Base-by-base conservation (phyloP, 2,329 filamentous ascomycete genomes). In the Paraconiothyrium brasiliense region DNA sequence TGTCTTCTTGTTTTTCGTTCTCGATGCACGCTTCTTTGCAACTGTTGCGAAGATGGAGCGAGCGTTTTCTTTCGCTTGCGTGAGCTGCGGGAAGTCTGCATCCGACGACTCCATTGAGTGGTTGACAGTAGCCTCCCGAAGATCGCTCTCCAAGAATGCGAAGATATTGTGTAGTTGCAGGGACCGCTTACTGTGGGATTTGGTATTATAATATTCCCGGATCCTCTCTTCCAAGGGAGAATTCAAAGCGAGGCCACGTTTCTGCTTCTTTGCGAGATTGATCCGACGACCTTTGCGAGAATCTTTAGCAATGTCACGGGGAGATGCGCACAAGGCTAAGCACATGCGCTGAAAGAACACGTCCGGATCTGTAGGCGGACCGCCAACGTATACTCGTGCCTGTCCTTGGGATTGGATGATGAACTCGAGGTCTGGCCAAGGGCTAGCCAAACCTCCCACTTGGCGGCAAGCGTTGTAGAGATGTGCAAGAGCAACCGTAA, bases 391-490 rank as follows among this genome's bases (percentile, higher is more conserved):
- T 34, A 71, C 64, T 3, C 63, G 64, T 27, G 62, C 49, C 8
- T 37, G 16, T 14, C 62, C 64, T 46, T 70, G 67, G 39, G 56
- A 60, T 16, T 66, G n/a, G 6, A 71, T 66, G 51, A 71, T 57
- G 55, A 63, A 67, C 3, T 71, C 67, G 14, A 71, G 63, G 43
- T 71, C 67, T 9, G 64, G 54, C 68, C 67, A 71, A 10, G 24
- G 14, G 24, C 62, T 11, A 6, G 47, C 9, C 46, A 71, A 50
- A 13, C 66, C 64, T 3, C 68, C 68, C 16, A 68, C 58, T 30
- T 68, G 60, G 32, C 50, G 50, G 32, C 62, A 64, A 44, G 68
- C 67, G 35, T 71, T 71, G 57, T 71, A 70, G 4, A 71, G 59
- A 52, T 71, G 68, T 16, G 52, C 50, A 4, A 71, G 47, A 11